Evolutionary conservation across 2,329 filamentous ascomycete species (phyloP).

Genomic region (Apiospora arundinis): DNA sequence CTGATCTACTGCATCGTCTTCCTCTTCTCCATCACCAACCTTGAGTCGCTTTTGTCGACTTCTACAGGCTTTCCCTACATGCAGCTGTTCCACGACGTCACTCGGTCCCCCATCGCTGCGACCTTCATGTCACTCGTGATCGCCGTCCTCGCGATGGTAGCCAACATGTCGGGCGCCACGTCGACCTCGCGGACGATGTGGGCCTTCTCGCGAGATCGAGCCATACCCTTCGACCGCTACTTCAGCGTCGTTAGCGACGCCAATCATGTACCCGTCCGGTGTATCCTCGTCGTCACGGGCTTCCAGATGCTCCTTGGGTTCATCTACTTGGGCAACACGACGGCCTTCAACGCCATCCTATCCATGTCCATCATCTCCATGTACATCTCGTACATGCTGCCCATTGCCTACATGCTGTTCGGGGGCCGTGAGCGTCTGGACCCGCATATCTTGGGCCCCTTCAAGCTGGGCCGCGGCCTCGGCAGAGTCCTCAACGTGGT

Average conservation of each 20-base stretch:
- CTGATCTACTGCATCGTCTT: constrained; percentile 49
- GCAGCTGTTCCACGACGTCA: constrained; percentile 45
- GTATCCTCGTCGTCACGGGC: constrained; percentile 34
- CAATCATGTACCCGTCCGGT: constrained; percentile 43
- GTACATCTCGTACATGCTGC: constrained; percentile 51
- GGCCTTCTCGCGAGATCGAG: constrained; percentile 47
- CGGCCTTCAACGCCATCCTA: constrained; percentile 49
- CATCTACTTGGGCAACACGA: constrained; percentile 49
- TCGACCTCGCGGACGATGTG: constrained; percentile 46
- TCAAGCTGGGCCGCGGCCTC: constrained; percentile 41
- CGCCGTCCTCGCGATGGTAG: constrained; percentile 37
- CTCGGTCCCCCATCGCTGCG: constrained; percentile 33
- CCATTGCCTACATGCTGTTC: constrained; percentile 41
- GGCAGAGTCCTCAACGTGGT: constrained; percentile 43
- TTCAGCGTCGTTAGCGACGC: constrained; percentile 37
- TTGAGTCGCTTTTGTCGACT: constrained; percentile 46
- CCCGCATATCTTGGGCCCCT: constrained; percentile 26
- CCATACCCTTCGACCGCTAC: constrained; percentile 46
- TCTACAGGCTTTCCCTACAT: constrained; percentile 51
- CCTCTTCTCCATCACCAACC: constrained; percentile 49
- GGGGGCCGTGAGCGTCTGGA: constrained; percentile 3
- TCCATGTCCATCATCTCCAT: constrained; percentile 50
- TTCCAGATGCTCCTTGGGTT: constrained; percentile 42
- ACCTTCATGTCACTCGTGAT: constrained; percentile 40
- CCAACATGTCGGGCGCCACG: constrained; percentile 41